Percentiles rank a stretch among this genome's conserved stretches.
Evolutionary conservation across 2,329 filamentous ascomycete genomes (phyloP).

Genomic region (Dactylellina cionopaga): DNA sequence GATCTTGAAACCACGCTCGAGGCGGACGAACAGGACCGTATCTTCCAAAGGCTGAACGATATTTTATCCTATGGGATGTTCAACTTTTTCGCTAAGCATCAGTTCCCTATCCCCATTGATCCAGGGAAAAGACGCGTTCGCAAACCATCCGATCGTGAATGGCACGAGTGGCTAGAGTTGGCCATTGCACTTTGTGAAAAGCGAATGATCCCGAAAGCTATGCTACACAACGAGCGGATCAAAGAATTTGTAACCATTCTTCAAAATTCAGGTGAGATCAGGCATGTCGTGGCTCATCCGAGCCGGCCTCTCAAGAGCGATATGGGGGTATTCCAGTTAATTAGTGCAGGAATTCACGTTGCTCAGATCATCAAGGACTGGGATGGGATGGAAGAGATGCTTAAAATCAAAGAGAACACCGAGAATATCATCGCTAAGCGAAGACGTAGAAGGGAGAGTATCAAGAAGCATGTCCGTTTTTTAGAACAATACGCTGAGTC

Average conservation of each 20-base stretch:
- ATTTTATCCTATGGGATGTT: conserved; percentile 49
- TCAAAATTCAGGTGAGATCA: conserved; percentile 52
- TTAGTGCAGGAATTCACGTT: conserved; percentile 50
- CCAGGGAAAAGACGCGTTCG: conserved; percentile 50
- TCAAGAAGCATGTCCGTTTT: conserved; percentile 52
- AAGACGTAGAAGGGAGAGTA: conserved; percentile 50
- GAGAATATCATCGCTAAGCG: conserved; percentile 49
- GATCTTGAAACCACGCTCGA: conserved; percentile 50
- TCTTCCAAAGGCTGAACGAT: conserved; percentile 48
- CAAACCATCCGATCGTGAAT: conserved; percentile 50
- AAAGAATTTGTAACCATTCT: conserved; percentile 52
- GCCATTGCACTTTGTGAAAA: conserved; percentile 51
- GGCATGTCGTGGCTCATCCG: conserved; percentile 47
- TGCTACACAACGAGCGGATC: conserved; percentile 51
- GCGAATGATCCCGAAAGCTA: conserved; percentile 47
- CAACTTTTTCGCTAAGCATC: conserved; percentile 51
- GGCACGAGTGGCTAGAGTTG: conserved; percentile 51
- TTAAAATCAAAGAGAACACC: conserved; percentile 51
- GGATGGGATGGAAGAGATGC: conserved; percentile 52
- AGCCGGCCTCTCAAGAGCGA: conserved; percentile 50
- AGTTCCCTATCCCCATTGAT: conserved; percentile 51
- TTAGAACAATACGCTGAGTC: conserved; percentile 52
- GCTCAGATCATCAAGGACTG: conserved; percentile 52
- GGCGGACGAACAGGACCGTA: conserved; percentile 47
- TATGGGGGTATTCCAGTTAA: conserved; percentile 52